Evolutionary conservation across 225 moss, liverwort and hornwort genomes (phyloP), one percentile per base, ranked within the genome.

Genomic region (Bryoerythrophyllum caledonicum): DNA sequence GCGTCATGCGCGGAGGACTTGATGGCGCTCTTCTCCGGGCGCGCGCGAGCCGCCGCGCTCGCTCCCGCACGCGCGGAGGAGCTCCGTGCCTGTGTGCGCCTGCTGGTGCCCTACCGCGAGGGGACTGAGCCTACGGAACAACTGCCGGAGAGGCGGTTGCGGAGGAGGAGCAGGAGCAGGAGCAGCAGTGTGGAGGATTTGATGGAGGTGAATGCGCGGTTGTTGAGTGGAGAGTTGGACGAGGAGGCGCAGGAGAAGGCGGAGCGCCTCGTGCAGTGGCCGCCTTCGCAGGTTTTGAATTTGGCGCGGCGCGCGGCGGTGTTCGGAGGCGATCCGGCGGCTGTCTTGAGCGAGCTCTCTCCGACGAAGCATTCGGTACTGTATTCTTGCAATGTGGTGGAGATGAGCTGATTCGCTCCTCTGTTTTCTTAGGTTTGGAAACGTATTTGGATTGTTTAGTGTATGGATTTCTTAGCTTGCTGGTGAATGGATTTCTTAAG

Each of bases 201-300:
- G 75, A 2, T 57, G 57, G 82, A 82, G 5, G 72, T 76, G 72
- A 85, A 80, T 67, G 80, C 75, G 60, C 49, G 60, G 26, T 56
- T 78, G 60, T 30, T 61, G 72, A 73, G 64, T 52, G 82, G 74
- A 34, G 55, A 65, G 51, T 4, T 58, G 11, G 76, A 23, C 30
- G 82, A 65, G 2, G 80, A 72, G 4, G 46, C 57, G 1, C 30
- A 40, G 28, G 73, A 76, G 51, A 78, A 55, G 68, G 74, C 76
- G 52, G 82, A 78, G 65, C 41, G 80, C 23, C 78, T 88, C n/a
- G 85, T 85, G 63, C 88, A 85, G 73, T 85, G 85, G 82, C 88
- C 85, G 13, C 87, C 87, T 62, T 61, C 73, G 0, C 70, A 78
- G 24, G 9, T 88, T 46, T 60, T 88, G 34, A 64, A 76, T 38